These are phyloP conservation scores for Hypoxylon intermedium DNA, from an alignment of 495 filamentous ascomycete species.

Conservation along the genomic window DNA sequence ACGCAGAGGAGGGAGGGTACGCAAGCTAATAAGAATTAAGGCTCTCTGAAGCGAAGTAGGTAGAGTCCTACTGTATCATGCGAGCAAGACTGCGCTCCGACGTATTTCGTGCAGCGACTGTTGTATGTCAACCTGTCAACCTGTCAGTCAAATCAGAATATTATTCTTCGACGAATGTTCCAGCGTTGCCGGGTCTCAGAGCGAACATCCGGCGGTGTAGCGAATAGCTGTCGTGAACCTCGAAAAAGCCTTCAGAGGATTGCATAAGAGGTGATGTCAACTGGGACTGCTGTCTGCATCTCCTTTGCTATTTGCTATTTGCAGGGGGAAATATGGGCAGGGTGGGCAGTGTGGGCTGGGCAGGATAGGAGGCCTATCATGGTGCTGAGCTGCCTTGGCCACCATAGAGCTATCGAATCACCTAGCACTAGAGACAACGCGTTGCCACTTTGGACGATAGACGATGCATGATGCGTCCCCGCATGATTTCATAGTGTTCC, in stretches of 20 bases:
- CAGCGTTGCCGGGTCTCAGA: constrained; percentile 1
- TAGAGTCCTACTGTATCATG: constrained; percentile 22
- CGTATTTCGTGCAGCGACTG: constrained; percentile 35
- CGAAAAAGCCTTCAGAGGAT: constrained; percentile 14
- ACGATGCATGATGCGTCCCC: constrained; percentile 28
- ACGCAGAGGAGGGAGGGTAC: constrained; percentile 1
- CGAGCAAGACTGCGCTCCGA: constrained; percentile 38
- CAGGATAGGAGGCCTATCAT: constrained; percentile 37
- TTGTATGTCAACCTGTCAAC: constrained; percentile 7
- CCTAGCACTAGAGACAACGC: constrained; percentile 14
- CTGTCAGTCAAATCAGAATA: background rate
- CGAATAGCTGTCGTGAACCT: constrained; percentile 24
- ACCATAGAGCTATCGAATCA: constrained; percentile 3
- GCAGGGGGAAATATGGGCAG: constrained; percentile 16
- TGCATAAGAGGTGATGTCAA: constrained; percentile 38
- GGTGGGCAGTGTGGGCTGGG: constrained; percentile 4
- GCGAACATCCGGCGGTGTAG: constrained; percentile 21
- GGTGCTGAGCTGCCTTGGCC: background rate
- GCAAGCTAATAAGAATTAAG: constrained; percentile 10
- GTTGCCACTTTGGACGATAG: constrained; percentile 29
- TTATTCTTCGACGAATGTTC: constrained; percentile 21
- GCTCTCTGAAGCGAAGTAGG: constrained; percentile 16
- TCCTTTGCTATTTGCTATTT: constrained; percentile 9
- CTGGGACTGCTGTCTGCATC: constrained; percentile 15
- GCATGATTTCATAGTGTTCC: constrained; percentile 37